A percentile compares a stretch with the other conserved stretches of the same genome.
Conservation (phyloP, 371 early-diverging fungal species). For the Haplosporangium sp. region DNA sequence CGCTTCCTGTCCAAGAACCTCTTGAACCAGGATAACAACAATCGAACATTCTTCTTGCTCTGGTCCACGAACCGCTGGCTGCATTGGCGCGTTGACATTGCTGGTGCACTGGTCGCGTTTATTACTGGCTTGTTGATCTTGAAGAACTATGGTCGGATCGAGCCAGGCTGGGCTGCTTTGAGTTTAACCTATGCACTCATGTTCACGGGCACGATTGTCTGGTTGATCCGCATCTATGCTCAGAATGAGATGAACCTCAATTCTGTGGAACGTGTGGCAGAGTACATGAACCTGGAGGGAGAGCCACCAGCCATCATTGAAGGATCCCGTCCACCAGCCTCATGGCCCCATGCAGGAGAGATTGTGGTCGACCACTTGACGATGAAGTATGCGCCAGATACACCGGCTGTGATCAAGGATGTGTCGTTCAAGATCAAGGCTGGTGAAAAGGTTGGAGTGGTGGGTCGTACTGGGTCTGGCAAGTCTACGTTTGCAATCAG, state of each 20-base stretch:
- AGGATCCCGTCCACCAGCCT: slow-evolving; percentile 55
- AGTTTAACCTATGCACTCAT: slow-evolving; percentile 76
- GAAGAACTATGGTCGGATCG: slow-evolving; percentile 67
- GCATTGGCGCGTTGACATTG: slow-evolving; percentile 80
- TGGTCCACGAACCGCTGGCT: slow-evolving; percentile 82
- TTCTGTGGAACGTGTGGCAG: slow-evolving; percentile 75
- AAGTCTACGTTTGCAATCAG: slow-evolving; percentile 77
- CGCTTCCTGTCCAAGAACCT: slow-evolving; percentile 59
- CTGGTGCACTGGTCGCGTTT: slow-evolving; percentile 79
- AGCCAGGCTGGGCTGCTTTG: slow-evolving; percentile 79
- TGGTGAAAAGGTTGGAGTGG: slow-evolving; percentile 59
- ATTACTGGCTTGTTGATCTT: slow-evolving; percentile 58
- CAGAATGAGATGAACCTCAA: slow-evolving; percentile 73
- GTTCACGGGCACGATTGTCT: slow-evolving; percentile 75
- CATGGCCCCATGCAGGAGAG: slow-evolving; percentile 81
- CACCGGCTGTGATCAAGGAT: slow-evolving; percentile 75
- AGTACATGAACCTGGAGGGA: slow-evolving; percentile 71
- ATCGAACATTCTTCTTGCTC: slow-evolving; percentile 72
- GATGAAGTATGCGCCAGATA: slow-evolving; percentile 75
- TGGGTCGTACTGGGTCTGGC: slow-evolving; percentile 71
- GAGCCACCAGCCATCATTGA: slow-evolving; percentile 65
- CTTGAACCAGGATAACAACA: slow-evolving; percentile 60
- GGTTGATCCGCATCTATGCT: slow-evolving; percentile 84
- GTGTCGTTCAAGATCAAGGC: slow-evolving; percentile 54
- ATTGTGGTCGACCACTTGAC: slow-evolving; percentile 72